Base-by-base conservation (phyloP, 208 protist species). In the Leishmania amazonensis region DNA sequence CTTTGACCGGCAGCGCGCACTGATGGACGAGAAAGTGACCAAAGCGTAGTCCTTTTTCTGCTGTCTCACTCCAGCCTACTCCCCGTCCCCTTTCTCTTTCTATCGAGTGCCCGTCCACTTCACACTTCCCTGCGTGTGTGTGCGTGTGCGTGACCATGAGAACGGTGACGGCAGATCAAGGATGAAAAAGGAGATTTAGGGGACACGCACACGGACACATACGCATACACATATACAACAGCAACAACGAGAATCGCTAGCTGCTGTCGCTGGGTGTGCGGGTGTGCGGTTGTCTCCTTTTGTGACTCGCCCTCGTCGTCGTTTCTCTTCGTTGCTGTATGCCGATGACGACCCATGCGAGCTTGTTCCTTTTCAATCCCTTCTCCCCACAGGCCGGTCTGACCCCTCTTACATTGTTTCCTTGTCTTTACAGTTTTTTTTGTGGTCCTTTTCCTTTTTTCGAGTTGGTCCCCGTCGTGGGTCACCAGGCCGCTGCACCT, bases 1-100 rank as follows among this genome's bases (percentile, higher is more conserved):
- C 17, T 93, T 93, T 80, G 86, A 87, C 76, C 89, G 88, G 2
- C 91, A 93, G 73, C 88, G 91, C 38, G 75, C 85, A 31, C 64
- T 93, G 58, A 93, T 93, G 88, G 91, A 93, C 81, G 85, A 88
- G 13, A 80, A 81, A 21, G 80, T 89, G 49, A 47, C 81, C 45
- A 72, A 80, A n/a, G 2, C 75, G 17, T 70, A 70, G 38, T 31
- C 28, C 24, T 45, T 35, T 6, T 9, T 62, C 1, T 62, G n/a
- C 35, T 42, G 1, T 42, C 73, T 5, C 4, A 51, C 51, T 62
- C 51, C 17, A 7, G 21, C 47, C 28, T n/a, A 38, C n/a, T 11
- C 60, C n/a, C 28, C 28, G 60, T 2, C n/a, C 8, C 9, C 49
- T 58, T 11, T 24, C 62, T 11, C 15, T 11, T 24, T 11, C 35